Evolutionary conservation across 176 grass and related monocot genomes (phyloP), one percentile per base, ranked within the genome.

Genomic region (Triticum monococcum): DNA sequence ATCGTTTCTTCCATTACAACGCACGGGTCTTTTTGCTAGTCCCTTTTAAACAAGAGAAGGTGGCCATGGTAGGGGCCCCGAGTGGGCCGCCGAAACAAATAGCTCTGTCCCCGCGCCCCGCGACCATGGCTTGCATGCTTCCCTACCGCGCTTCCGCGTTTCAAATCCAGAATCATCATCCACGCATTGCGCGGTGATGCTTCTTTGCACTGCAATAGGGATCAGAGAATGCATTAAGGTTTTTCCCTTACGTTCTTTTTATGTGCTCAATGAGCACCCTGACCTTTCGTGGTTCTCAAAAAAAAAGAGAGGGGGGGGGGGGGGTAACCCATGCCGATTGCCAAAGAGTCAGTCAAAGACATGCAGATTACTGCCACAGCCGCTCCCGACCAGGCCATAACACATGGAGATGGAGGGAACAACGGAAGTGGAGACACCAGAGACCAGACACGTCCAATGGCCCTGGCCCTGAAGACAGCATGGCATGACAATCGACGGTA

Each of bases 381-480:
- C 18, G 52, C 17, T 20, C 24, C 43, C 68, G 77, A 89, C 77
- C 77, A 37, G 23, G 64, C n/a, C 78, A 64, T 36, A 70, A n/a
- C 71, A n/a, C n/a, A n/a, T n/a, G n/a, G n/a, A n/a, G n/a, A n/a
- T n/a, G n/a, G 46, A 72, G 4, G 40, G 61, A 86, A 23, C 66
- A 33, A 43, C 31, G 62, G 22, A 2, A 46, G 22, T 52, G 56
- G 77, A 71, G 77, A 36, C 66, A 63, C 50, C 7, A 71, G 77
- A 3, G 28, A 28, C 28, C 35, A 32, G 3, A 72, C 66, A 72
- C 68, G 12, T 5, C 24, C 17, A 75, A 7, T 72, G 81, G 16
- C 56, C 9, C 22, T 11, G 81, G 68, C 56, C 23, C 22, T 11
- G 25, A 60, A 8, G 12, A 59, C 57, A 67, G 25, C 56, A 35